Percentiles rank a stretch among this genome's conserved stretches.
Conservation (phyloP, 371 early-diverging fungal genomes). For the Syncephalastrum sp. region DNA sequence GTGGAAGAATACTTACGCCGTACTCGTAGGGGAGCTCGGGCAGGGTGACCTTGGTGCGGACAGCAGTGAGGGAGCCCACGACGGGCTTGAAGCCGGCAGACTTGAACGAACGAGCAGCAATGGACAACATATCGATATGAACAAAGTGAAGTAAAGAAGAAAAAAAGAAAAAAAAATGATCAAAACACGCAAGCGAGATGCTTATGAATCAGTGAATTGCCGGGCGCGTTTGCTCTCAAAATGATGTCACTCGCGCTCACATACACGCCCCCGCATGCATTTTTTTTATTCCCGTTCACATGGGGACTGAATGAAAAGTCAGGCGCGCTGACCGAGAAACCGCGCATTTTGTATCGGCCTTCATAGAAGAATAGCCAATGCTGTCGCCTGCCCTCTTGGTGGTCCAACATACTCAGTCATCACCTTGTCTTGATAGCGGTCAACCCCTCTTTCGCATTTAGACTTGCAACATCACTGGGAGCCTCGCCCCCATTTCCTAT, state of each 20-base stretch:
- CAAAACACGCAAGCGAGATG: not conserved
- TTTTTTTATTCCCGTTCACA: no score
- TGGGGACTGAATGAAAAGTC: no score
- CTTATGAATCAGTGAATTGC: no score
- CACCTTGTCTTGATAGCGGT: slow-evolving; percentile 14
- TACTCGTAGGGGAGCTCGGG: slow-evolving; percentile 78
- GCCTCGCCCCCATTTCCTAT: not conserved
- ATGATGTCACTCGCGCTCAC: no score
- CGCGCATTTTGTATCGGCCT: no score
- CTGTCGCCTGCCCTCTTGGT: slow-evolving; percentile 3
- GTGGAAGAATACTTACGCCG: slow-evolving; percentile 38
- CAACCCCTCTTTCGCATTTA: slow-evolving; percentile 3
- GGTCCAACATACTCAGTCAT: slow-evolving; percentile 8
- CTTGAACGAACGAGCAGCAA: slow-evolving; percentile 47
- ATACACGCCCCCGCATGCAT: no score
- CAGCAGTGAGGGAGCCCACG: slow-evolving; percentile 47
- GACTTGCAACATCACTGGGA: not conserved
- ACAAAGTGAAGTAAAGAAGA: not conserved
- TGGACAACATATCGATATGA: slow-evolving; percentile 37
- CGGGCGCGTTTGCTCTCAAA: no score
- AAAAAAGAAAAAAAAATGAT: slow-evolving; percentile 2
- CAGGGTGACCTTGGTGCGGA: slow-evolving; percentile 67
- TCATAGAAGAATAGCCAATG: no score
- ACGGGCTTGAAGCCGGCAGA: slow-evolving; percentile 29
- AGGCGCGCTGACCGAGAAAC: no score